A percentile compares a stretch with the other conserved stretches of the same genome.
Conservation (phyloP, 352 stramenopile species). For the Aphanomyces stellatus region DNA sequence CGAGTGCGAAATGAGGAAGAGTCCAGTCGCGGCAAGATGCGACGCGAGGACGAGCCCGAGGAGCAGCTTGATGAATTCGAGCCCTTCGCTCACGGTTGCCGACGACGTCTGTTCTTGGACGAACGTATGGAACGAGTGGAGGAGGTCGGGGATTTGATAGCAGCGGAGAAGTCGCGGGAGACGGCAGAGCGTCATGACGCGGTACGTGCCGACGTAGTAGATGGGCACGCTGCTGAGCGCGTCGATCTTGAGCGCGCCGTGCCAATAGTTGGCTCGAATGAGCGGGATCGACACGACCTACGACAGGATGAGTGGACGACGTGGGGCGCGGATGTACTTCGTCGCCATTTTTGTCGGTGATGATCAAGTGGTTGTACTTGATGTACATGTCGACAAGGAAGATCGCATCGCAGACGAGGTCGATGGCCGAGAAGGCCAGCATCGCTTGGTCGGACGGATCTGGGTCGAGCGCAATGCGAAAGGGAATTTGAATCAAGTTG, state of each 20-base stretch:
- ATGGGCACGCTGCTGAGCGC: conserved; percentile 22
- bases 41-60: background rate
- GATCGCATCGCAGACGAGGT: conserved; percentile 25
- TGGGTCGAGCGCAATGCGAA: conserved; percentile 23
- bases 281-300: conserved; percentile 10
- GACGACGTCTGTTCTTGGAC: conserved; percentile 14
- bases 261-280: conserved; percentile 26
- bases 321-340: background rate
- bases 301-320: conserved; percentile 1
- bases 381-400: conserved; percentile 32
- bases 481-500: conserved; percentile 31
- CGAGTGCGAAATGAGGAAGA: conserved; percentile 4
- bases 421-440: conserved; percentile 22
- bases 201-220: conserved; percentile 33
- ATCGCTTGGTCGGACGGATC: conserved; percentile 22
- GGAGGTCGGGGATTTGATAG: conserved; percentile 24
- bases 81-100: background rate
- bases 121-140: conserved; percentile 23
- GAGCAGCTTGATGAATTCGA: conserved; percentile 11
- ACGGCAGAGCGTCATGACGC: conserved; percentile 30
- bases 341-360: conserved; percentile 15
- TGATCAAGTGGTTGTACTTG: conserved; percentile 26
- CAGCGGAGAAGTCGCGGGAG: conserved; percentile 25
- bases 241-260: conserved; percentile 26
- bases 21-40: background rate